Base-by-base conservation (phyloP, 2,329 filamentous ascomycete genomes). In the Pleurostoma richardsiae region DNA sequence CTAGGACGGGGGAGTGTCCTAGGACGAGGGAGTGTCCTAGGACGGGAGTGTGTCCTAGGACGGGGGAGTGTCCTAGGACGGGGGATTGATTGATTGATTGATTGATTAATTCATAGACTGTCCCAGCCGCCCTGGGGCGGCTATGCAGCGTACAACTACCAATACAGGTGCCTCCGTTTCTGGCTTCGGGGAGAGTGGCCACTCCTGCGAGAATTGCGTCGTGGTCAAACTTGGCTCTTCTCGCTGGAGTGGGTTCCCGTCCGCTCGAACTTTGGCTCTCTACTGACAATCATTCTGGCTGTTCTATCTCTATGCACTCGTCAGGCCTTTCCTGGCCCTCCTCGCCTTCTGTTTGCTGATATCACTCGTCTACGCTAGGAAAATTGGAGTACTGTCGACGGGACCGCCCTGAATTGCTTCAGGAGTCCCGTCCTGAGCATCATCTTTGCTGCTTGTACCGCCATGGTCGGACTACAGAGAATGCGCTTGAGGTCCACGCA, bases 381-480 rank as follows among this genome's bases (percentile, higher is more conserved):
- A 27, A 47, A 49, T 52, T 54, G 27, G 40, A 52, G 57, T 54
- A 58, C 54, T 50, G 47, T 59, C 30, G 54, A 57, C 19, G 51
- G 53, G 29, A 61, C 56, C 43, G 56, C 59, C 43, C 43, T 46
- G 45, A 62, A 63, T 53, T 63, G 50, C 40, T 50, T 45, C 7
- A 63, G 52, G 3, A 64, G 57, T 46, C 59, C 56, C 5, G 59
- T 63, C 51, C 56, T 56, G 5, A 62, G 29, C n/a, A 62, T 59
- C 52, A 62, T 63, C 52, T 64, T 63, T 11, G 58, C 61, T 62
- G 59, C 54, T 58, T 61, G 53, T 55, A 60, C 56, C 54, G 57
- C 56, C 45, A 57, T 62, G 54, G 53, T 45, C 49, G 54, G 54
- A 55, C 54, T 59, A 52, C 52, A 59, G 59, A 65, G 63, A 57